Evolutionary conservation across 306 rosid genomes (phyloP).

Genomic region (Prunus mongolica): DNA sequence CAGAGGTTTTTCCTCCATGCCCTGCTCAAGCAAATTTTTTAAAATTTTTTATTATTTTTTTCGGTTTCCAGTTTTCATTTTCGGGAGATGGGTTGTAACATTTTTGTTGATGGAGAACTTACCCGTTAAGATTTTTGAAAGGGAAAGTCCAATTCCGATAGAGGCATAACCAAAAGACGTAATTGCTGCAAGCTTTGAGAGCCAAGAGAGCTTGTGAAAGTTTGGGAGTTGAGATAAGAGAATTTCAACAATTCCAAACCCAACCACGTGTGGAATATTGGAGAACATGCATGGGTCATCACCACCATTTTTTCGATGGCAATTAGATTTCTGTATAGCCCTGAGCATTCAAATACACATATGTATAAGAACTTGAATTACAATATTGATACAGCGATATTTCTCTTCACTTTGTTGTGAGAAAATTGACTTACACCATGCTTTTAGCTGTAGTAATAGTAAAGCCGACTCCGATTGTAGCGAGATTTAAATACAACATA

Average conservation of each 20-base stretch:
- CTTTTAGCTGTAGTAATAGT: constrained; percentile 31
- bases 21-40: constrained; percentile 28
- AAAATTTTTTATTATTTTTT: neutral
- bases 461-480: constrained; percentile 19
- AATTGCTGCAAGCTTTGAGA: constrained; percentile 43
- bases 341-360: constrained; percentile 12
- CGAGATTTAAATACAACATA: constrained; percentile 16
- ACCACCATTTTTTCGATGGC: constrained; percentile 31
- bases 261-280: constrained; percentile 52
- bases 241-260: constrained; percentile 43
- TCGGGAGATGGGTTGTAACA: no score
- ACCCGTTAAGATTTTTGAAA: constrained; percentile 17
- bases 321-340: constrained; percentile 42
- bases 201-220: constrained; percentile 48
- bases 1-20: constrained; percentile 34
- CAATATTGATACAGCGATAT: neutral
- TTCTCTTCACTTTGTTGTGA: neutral
- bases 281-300: constrained; percentile 41
- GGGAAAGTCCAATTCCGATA: constrained; percentile 48
- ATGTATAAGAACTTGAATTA: neutral
- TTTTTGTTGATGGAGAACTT: no score
- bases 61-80: neutral
- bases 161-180: constrained; percentile 54
- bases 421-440: constrained; percentile 11
- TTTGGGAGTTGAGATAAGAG: constrained; percentile 53